Conservation (phyloP, 2,329 filamentous ascomycete species). For the Sclerotinia nivalis region DNA sequence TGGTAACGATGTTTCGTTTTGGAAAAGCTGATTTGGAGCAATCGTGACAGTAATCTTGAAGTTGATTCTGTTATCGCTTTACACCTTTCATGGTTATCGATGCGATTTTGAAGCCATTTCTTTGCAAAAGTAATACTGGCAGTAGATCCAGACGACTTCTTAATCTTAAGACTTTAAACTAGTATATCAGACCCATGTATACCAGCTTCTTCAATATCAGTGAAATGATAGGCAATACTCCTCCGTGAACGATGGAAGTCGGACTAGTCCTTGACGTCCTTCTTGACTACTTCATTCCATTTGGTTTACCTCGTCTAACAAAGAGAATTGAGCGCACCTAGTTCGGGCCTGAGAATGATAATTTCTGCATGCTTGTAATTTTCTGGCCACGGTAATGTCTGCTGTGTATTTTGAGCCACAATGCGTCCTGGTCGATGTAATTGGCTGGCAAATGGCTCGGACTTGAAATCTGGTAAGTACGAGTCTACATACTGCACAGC, state of each 20-base stretch:
- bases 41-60: neutral
- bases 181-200: neutral
- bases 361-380: neutral
- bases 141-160: neutral
- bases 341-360: neutral
- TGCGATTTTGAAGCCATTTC: neutral
- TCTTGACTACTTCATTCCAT: neutral
- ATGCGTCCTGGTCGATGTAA: neutral
- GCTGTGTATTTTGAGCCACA: neutral
- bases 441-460: neutral
- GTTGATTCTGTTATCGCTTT: neutral
- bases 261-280: neutral
- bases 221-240: neutral
- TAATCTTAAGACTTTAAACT: neutral
- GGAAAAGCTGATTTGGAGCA: neutral
- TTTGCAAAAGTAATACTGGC: neutral
- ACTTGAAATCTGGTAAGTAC: neutral
- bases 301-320: neutral
- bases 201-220: neutral
- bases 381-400: too few relatives aligned
- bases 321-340: neutral
- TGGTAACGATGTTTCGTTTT: neutral
- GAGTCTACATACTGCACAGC: neutral
- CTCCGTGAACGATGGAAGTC: neutral
- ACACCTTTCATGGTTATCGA: neutral